Evolutionary conservation across 2,329 filamentous ascomycete species (phyloP), one percentile per base, ranked within the genome.

Genomic region (Alternaria sp.): DNA sequence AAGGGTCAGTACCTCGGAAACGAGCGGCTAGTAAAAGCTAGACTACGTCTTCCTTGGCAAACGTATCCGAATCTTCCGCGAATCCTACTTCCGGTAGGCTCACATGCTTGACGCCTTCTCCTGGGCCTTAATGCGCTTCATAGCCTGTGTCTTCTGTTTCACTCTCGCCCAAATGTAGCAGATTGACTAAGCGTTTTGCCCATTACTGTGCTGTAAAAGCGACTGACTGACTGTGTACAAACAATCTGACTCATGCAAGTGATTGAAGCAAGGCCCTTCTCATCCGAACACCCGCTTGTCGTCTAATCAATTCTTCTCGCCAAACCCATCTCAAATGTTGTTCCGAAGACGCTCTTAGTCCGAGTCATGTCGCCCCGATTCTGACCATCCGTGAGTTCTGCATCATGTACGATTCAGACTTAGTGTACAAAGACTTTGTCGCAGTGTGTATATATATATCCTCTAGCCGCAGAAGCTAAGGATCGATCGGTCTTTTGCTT

Each of bases 341-440:
- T 40, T 11, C 21, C 21, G 24, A 40, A 7, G 10, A 40, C 11
- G 11, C 11, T 24, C 21, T 21, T 48, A 3, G 23, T 24, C n/a
- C 29, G 17, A 48, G 44, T 33, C 13, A 34, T 24, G 11, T 26
- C 21, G 34, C 21, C 11, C 13, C 44, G 23, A 34, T 23, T n/a
- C 4, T 33, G 13, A 48, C 13, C 13, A 8, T 10, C 3, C 36
- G 21, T 17, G 29, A 3, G 23, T 23, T 24, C 31, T 13, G 5
- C 14, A 48, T 48, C 31, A 34, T 23, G 31, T 29, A 48, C n/a
- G 17, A 2, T n/a, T 5, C 14, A 49, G 21, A 21, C 21, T 7
- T 29, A 55, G 14, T 51, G 49, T 13, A 50, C 41, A 29, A 67
- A 71, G 9, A 56, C 66, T 54, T 71, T 17, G 17, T 17, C 17